Evolutionary conservation across 352 stramenopile species (phyloP).

Genomic region (Thraustotheca clavata): DNA sequence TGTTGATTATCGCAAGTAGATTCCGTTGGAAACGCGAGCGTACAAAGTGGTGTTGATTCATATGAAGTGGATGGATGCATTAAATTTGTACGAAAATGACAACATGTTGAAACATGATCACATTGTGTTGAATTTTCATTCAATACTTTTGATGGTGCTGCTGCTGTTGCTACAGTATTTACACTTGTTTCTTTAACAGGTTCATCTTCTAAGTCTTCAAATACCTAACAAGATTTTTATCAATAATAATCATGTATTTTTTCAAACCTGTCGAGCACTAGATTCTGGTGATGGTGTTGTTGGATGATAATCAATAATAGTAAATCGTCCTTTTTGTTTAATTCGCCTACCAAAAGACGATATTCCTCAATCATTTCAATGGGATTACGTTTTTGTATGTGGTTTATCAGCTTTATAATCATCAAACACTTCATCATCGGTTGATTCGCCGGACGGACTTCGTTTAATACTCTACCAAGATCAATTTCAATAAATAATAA

Average conservation of each 20-base stretch:
- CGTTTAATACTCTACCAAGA: neutral
- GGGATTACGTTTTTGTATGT: slow-evolving; percentile 4
- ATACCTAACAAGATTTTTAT: too few relatives aligned
- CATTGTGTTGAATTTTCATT: neutral
- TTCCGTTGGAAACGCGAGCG: neutral
- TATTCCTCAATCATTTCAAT: neutral
- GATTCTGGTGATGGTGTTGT: slow-evolving; percentile 16
- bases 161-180: neutral
- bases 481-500: neutral
- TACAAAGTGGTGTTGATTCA: neutral
- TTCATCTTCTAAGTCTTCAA: slow-evolving; percentile 1
- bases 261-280: neutral
- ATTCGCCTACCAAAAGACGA: slow-evolving; percentile 18
- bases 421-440: neutral
- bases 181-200: neutral
- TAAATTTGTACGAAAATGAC: neutral
- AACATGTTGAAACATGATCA: slow-evolving; percentile 1
- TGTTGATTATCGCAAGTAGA: neutral
- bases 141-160: neutral
- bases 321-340: slow-evolving; percentile 20
- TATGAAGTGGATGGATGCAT: neutral
- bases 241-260: neutral
- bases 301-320: slow-evolving; percentile 17
- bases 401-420: neutral
- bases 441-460: neutral